Percentiles rank a stretch among this genome's conserved stretches.
Conservation (phyloP, 352 stramenopile genomes). For the Globisporangium orthogonon region DNA sequence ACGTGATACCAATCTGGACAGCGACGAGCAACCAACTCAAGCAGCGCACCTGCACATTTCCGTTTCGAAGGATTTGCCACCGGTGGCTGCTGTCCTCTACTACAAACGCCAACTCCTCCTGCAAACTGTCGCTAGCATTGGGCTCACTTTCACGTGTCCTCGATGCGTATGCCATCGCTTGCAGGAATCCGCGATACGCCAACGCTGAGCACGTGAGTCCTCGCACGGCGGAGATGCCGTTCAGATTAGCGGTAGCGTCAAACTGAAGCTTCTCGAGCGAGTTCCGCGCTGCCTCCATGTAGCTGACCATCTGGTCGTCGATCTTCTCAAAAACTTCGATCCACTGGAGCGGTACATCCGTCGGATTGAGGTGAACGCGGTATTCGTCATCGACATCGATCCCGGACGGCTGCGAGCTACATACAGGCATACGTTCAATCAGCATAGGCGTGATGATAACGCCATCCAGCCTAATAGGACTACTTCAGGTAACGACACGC, state of each 20-base stretch:
- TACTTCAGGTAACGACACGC: background rate
- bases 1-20: background rate
- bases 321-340: conserved; percentile 51
- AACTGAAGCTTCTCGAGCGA: conserved; percentile 27
- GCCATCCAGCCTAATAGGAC: background rate
- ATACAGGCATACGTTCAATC: background rate
- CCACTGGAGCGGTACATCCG: conserved; percentile 61
- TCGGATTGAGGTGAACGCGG: conserved; percentile 40
- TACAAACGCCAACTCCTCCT: conserved; percentile 32
- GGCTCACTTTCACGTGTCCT: background rate
- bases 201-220: conserved; percentile 47
- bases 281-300: conserved; percentile 31
- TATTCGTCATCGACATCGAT: conserved; percentile 63
- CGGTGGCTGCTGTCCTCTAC: conserved; percentile 34
- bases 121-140: conserved; percentile 12
- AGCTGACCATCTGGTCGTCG: conserved; percentile 36
- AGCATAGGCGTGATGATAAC: background rate
- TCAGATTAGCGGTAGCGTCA: conserved; percentile 27
- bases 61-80: conserved; percentile 39
- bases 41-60: conserved; percentile 22
- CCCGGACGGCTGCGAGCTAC: conserved; percentile 33
- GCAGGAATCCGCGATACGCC: conserved; percentile 45
- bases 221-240: conserved; percentile 24
- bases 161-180: conserved; percentile 21
- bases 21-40: background rate